phyloP scores from a whole-genome alignment of 208 protist species.

The Leishmania aethiopica region DNA sequence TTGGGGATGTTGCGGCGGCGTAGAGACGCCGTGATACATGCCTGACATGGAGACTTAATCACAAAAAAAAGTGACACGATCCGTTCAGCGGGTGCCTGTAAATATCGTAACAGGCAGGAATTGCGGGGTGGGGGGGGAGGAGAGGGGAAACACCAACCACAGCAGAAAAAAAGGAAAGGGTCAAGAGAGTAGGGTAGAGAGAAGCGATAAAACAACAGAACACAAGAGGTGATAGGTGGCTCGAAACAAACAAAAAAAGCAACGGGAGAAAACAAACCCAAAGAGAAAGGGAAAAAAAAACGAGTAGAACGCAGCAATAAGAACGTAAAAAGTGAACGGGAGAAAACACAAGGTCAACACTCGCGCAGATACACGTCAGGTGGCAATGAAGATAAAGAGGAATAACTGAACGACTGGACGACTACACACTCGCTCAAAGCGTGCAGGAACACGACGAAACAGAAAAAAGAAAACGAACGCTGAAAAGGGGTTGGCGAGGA shows the following conservation, averaged over 20 bases:
- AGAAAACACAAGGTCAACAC: background rate
- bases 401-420: background rate
- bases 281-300: background rate
- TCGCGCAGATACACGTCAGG: background rate
- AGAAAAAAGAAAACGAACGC: slow-evolving; percentile 7
- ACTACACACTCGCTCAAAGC: background rate
- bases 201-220: background rate
- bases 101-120: background rate
- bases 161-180: background rate
- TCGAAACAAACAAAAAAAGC: background rate
- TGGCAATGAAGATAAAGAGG: background rate
- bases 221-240: background rate
- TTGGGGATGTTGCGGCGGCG: slow-evolving; percentile 4
- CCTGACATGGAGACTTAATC: background rate
- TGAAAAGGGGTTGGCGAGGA: background rate
- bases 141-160: background rate
- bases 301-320: background rate
- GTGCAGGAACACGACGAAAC: background rate
- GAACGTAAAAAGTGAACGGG: background rate
- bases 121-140: background rate
- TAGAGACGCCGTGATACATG: slow-evolving; percentile 2
- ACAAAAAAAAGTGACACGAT: slow-evolving; percentile 1
- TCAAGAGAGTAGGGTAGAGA: slow-evolving; percentile 1
- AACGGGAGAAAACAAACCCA: no score
- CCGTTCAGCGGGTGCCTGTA: background rate